A percentile compares a stretch with the other conserved stretches of the same genome.
phyloP scores from a whole-genome alignment of 2,329 filamentous ascomycete species.

The Hypoxylon rubiginosum region DNA sequence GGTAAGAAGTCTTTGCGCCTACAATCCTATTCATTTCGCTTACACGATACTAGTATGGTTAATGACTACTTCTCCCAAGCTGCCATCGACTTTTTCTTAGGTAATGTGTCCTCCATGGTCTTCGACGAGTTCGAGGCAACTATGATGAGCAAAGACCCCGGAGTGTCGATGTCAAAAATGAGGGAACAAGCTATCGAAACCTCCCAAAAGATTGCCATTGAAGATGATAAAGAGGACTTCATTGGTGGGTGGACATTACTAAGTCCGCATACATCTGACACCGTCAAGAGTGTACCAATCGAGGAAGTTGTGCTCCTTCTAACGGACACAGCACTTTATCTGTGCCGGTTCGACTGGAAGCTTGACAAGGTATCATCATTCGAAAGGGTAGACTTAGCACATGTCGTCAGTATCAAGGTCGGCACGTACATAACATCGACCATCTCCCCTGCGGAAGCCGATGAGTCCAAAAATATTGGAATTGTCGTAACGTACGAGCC shows the following conservation, averaged over 20 bases:
- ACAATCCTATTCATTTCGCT: conserved; percentile 11
- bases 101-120: conserved; percentile 84
- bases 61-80: conserved; percentile 98
- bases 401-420: conserved; percentile 78
- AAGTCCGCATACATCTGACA: conserved; percentile 79
- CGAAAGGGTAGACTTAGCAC: conserved; percentile 83
- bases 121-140: conserved; percentile 96
- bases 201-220: conserved; percentile 87
- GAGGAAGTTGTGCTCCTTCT: conserved; percentile 91
- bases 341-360: conserved; percentile 94
- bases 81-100: conserved; percentile 92
- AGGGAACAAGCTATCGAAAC: conserved; percentile 91
- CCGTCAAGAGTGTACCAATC: conserved; percentile 78
- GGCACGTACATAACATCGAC: conserved; percentile 94
- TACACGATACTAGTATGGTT: conserved; percentile 76
- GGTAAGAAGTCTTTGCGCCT: conserved; percentile 59
- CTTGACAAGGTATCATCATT: conserved; percentile 95
- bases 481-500: conserved; percentile 84
- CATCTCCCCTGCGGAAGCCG: conserved; percentile 80
- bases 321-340: conserved; percentile 87
- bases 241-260: conserved; percentile 91
- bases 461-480: conserved; percentile 85
- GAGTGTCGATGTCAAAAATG: conserved; percentile 86
- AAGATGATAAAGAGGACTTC: conserved; percentile 85
- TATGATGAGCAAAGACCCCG: conserved; percentile 93